Percentiles rank a stretch among this genome's conserved stretches.
These are phyloP conservation scores for Tubosaeta sp. DNA, from an alignment of 768 basidiomycete species.

Conservation along the genomic window DNA sequence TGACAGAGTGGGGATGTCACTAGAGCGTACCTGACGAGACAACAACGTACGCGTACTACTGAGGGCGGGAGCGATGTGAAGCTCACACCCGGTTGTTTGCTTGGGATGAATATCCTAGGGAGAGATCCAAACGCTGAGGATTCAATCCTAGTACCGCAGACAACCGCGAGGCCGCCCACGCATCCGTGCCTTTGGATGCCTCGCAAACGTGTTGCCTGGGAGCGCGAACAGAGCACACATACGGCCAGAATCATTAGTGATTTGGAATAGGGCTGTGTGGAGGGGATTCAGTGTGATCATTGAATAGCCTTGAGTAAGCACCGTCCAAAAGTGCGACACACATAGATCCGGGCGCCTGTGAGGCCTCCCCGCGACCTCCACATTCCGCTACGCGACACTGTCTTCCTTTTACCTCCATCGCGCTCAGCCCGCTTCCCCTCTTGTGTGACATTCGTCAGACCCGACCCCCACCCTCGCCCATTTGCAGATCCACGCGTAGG, in stretches of 20 bases:
- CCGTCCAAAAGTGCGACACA: too few relatives aligned
- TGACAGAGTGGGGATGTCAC: too few relatives aligned
- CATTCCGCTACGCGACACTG: conserved; percentile 85
- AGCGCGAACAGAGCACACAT: neutral
- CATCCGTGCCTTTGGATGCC: too few relatives aligned
- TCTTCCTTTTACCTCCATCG: conserved; percentile 89
- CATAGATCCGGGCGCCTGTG: conserved; percentile 7
- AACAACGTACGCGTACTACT: too few relatives aligned
- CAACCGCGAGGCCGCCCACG: neutral
- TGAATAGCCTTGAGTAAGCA: too few relatives aligned
- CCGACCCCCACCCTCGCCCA: conserved; percentile 43
- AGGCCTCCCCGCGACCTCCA: conserved; percentile 32
- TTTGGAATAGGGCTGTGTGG: too few relatives aligned
- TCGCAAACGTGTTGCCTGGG: neutral
- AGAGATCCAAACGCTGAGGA: neutral
- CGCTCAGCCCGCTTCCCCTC: conserved; percentile 84
- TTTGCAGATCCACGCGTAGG: conserved; percentile 37
- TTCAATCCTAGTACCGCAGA: neutral
- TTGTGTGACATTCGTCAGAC: conserved; percentile 63
- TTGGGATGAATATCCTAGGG: neutral
- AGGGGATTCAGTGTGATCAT: too few relatives aligned
- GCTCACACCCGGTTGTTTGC: neutral
- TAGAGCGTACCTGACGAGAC: too few relatives aligned
- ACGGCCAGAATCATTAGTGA: too few relatives aligned
- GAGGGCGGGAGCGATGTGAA: too few relatives aligned